These are phyloP conservation scores for Grosmannia clavigera DNA, from an alignment of 2,329 filamentous ascomycete genomes.

Conservation along the genomic window DNA sequence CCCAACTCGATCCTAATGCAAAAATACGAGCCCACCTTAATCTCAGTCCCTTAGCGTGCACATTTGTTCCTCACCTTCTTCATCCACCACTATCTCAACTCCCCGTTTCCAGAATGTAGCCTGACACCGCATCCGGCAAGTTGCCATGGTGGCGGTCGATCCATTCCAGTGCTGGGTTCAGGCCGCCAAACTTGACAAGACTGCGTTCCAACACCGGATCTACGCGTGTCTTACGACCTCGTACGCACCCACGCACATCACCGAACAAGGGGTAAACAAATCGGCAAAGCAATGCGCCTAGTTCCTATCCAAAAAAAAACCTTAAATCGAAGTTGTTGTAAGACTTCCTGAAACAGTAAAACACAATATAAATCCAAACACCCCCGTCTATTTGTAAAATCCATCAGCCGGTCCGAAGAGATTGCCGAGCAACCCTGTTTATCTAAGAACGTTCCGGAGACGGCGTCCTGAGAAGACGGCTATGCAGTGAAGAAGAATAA, in stretches of 20 bases:
- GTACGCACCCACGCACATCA: background rate
- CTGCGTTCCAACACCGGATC: no score
- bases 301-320: background rate
- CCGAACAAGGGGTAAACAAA: background rate
- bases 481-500: background rate
- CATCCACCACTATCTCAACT: no score
- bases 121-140: background rate
- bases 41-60: background rate
- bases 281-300: background rate
- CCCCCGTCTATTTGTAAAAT: conserved; percentile 11
- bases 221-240: background rate
- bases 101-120: background rate
- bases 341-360: background rate
- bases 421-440: background rate
- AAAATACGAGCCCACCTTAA: background rate
- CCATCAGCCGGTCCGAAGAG: background rate
- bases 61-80: background rate
- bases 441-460: background rate
- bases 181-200: no score
- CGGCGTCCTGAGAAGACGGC: background rate
- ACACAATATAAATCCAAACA: conserved; percentile 3
- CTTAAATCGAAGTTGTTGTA: background rate
- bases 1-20: background rate
- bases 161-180: background rate
- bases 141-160: background rate